Evolutionary conservation across 176 grass and related monocot genomes (phyloP), one percentile per base, ranked within the genome.

Genomic region (Musa itinerans): DNA sequence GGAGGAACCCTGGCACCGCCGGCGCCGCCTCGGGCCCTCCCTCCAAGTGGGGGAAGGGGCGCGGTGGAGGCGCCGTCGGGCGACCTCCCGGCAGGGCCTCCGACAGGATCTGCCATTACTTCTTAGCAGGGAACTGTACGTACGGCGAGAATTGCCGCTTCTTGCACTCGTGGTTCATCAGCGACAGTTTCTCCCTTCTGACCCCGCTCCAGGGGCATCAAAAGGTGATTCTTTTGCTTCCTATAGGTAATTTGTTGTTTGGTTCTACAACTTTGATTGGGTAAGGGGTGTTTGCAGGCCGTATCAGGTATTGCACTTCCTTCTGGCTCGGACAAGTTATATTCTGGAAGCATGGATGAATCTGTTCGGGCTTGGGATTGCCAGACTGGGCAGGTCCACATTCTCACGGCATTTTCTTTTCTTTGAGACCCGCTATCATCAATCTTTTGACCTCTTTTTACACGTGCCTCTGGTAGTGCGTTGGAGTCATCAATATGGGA

Each of bases 351-450:
- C 78, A 99, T 88, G 72, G 96, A 99, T 66, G 86, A 88, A 79
- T 87, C 91, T 0, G 72, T 99, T 76, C 89, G 83, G 69, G 81
- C 87, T 27, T 99, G 96, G 96, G 90, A 99, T 86, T 95, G 91
- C 66, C 88, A 89, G 76, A 99, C 96, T 4, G 96, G 96, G 19
- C 90, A 99, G 94, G 94, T 98, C 91, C 34, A 10, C 19, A 51
- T n/a, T 48, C 69, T 76, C 72, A 48, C 57, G 17, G 12, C 25
- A 57, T 2, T 21, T 70, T 68, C 75, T 79, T 55, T 71, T 56
- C 58, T 86, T 63, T 21, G 68, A 43, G 75, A 66, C 64, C 53
- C 51, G 68, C 11, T 65, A 26, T 80, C 61, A 59, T 80, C 66
- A 54, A 76, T 65, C 54, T 80, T 67, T 56, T 16, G 62, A 71